These are phyloP conservation scores for Cryoendolithus antarcticus DNA, from an alignment of 2,329 filamentous ascomycete genomes.

Conservation along the genomic window DNA sequence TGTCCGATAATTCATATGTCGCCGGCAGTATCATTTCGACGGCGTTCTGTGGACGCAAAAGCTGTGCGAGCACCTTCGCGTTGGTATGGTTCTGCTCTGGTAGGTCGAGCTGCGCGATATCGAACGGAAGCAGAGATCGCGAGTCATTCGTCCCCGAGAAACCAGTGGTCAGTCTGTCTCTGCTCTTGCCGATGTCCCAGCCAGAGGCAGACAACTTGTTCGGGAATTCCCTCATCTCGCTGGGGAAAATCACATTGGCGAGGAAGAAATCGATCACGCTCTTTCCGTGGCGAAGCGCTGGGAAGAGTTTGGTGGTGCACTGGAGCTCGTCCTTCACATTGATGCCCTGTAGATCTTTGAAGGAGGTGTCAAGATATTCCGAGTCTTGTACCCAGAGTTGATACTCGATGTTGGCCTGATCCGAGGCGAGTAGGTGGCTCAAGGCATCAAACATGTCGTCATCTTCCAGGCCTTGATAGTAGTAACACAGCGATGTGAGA, in stretches of 20 bases:
- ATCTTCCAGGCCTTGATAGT: slow-evolving; percentile 46
- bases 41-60: slow-evolving; percentile 43
- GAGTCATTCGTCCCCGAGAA: slow-evolving; percentile 64
- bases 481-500: slow-evolving; percentile 54
- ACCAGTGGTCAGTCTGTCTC: slow-evolving; percentile 48
- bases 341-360: slow-evolving; percentile 12
- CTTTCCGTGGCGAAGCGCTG: slow-evolving; percentile 41
- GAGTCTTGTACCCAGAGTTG: slow-evolving; percentile 11
- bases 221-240: slow-evolving; percentile 51
- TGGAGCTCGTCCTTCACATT: slow-evolving; percentile 17
- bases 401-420: slow-evolving; percentile 16
- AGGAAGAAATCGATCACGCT: slow-evolving; percentile 52
- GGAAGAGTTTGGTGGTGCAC: slow-evolving; percentile 13
- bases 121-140: slow-evolving; percentile 44
- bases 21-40: slow-evolving; percentile 8
- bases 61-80: slow-evolving; percentile 47
- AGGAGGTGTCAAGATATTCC: background rate
- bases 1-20: slow-evolving; percentile 6
- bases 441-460: slow-evolving; percentile 30
- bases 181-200: slow-evolving; percentile 49
- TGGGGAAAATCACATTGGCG: slow-evolving; percentile 52
- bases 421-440: slow-evolving; percentile 9
- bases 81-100: slow-evolving; percentile 49
- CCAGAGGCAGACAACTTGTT: slow-evolving; percentile 52
- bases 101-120: slow-evolving; percentile 49